These are phyloP conservation scores for Onygenales sp. DNA, from an alignment of 2,329 filamentous ascomycete species.

Conservation along the genomic window DNA sequence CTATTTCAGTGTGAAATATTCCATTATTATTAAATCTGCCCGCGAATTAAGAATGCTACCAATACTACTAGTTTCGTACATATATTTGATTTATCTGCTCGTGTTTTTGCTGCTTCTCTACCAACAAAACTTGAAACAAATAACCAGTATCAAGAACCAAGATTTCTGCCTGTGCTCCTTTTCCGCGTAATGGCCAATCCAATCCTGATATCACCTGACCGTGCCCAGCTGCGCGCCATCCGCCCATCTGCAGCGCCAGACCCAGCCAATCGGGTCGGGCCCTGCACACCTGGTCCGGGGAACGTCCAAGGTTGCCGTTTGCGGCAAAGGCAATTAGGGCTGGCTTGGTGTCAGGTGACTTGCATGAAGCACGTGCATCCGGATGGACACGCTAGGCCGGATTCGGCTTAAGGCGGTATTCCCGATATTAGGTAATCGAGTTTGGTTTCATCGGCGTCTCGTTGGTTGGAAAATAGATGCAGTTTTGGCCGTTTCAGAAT, in stretches of 20 bases:
- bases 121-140: no score
- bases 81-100: no score
- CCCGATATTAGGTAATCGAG: no score
- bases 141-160: not conserved
- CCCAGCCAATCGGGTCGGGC: not conserved
- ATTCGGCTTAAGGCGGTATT: not conserved
- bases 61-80: no score
- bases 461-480: no score
- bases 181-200: not conserved
- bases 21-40: not conserved
- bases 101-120: no score
- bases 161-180: not conserved
- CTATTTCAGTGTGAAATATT: not conserved
- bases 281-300: not conserved
- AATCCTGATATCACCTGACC: constrained; percentile 1
- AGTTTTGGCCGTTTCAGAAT: no score
- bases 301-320: not conserved
- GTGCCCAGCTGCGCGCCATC: not conserved
- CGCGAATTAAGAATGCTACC: no score
- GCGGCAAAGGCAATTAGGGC: not conserved
- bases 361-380: not conserved
- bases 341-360: not conserved
- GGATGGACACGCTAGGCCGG: not conserved
- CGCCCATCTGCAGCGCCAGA: not conserved
- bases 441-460: no score